Conservation (phyloP, 129 eudicot genomes). For the Deinandra increscens region DNA sequence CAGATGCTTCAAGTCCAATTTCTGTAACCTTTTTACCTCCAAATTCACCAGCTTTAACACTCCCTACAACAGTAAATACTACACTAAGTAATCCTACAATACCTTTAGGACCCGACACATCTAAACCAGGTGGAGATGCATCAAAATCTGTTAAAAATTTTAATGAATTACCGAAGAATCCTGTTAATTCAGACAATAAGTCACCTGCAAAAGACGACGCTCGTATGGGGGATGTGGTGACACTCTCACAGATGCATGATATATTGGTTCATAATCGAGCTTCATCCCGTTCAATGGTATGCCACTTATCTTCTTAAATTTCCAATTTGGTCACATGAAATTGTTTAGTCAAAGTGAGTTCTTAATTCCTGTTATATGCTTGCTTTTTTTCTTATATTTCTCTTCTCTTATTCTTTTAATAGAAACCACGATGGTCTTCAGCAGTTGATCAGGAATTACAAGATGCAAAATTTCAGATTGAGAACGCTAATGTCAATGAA, state of each 20-base stretch:
- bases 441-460: conserved; percentile 59
- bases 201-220: conserved; percentile 18
- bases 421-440: conserved; percentile 74
- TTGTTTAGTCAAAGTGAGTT: conserved; percentile 11
- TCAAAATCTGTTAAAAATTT: conserved; percentile 14
- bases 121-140: conserved; percentile 17
- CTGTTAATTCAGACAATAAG: conserved; percentile 8
- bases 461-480: conserved; percentile 56
- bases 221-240: conserved; percentile 36
- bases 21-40: conserved; percentile 29
- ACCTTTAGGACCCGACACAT: conserved; percentile 5
- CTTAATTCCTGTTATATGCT: neutral
- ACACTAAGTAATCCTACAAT: conserved; percentile 8
- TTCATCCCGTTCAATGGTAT: conserved; percentile 55
- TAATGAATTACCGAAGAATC: conserved; percentile 10
- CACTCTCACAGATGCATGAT: conserved; percentile 54
- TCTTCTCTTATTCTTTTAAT: neutral
- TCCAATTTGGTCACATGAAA: neutral
- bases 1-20: conserved; percentile 16
- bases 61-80: conserved; percentile 18
- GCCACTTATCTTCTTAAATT: neutral
- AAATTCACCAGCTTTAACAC: conserved; percentile 21
- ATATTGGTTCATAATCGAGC: conserved; percentile 47
- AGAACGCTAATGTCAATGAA: conserved; percentile 36
- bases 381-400: neutral